Evolutionary conservation across 202 grass and related monocot species (phyloP), one percentile per base, ranked within the genome.

Genomic region (Musa balbisiana): DNA sequence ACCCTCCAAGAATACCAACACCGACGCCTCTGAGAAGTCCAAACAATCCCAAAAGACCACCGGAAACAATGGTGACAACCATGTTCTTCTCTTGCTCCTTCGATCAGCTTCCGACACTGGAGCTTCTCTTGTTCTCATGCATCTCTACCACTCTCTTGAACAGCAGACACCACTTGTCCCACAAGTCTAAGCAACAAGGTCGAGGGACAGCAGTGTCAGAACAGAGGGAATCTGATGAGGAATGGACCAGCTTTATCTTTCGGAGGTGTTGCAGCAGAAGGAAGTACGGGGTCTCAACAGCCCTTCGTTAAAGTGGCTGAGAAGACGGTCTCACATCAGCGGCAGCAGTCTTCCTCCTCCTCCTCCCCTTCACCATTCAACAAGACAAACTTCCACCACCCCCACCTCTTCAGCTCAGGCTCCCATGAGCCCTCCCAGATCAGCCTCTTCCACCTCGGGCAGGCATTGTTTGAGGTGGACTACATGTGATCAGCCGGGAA

Each of bases 401-500:
- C 26, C 49, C 67, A 68, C 19, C 56, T 60, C 56, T 60, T 60
- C 56, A 8, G 56, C 19, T 60, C 56, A 8, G n/a, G 56, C 17
- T 60, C 56, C 16, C 56, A 60, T 3, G 23, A 56, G 22, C 52
- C 17, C 72, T 53, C 62, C 16, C 51, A 67, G 22, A 16, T 11
- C 50, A 17, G 50, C 50, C 63, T 53, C 51, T 63, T 78, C 20
- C 62, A 66, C 22, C 63, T 67, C 9, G 62, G 76, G 8, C 62
- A 67, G 51, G 13, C 75, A 1, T 54, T 78, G 62, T 68, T 78
- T 66, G 76, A 78, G 64, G 76, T 78, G 51, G 76, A 78, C 64
- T 68, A 67, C 76, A 55, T 78, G 64, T 78, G 76, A 68, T 16
- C 27, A 17, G 56, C 15, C 0, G 13, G 16, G 56, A 60, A 20